Evolutionary conservation across 805 yeast species (phyloP).

Genomic region (Spathaspora sp.): DNA sequence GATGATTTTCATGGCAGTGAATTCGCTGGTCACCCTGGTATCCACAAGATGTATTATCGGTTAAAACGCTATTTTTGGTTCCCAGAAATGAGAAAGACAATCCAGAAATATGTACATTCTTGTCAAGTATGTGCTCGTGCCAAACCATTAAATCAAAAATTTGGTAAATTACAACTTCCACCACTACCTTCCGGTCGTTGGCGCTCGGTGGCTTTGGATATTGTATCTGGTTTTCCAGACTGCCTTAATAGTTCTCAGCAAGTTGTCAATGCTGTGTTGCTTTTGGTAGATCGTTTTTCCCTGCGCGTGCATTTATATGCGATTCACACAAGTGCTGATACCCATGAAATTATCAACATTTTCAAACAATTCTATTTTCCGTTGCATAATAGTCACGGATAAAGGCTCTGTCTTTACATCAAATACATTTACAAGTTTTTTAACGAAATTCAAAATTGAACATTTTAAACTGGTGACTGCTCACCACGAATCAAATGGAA

Average conservation of each 20-base stretch:
- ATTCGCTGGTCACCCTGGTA: neutral
- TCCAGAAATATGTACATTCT: neutral
- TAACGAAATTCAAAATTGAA: no score
- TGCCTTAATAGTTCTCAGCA: neutral
- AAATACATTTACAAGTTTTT: no score
- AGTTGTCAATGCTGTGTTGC: neutral
- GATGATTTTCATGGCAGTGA: neutral
- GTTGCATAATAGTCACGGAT: neutral
- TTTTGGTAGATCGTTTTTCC: neutral
- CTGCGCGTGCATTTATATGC: neutral
- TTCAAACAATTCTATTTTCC: neutral
- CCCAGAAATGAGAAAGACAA: neutral
- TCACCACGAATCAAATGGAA: neutral
- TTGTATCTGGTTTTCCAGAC: neutral
- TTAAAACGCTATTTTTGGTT: neutral
- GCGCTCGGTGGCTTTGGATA: neutral
- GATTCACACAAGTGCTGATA: neutral
- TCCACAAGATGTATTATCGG: neutral
- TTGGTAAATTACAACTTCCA: neutral
- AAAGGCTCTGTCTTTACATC: neutral
- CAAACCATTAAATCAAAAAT: neutral
- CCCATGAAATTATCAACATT: neutral
- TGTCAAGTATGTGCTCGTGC: neutral
- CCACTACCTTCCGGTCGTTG: neutral
- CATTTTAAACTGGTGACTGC: neutral